Evolutionary conservation across 176 grass and related monocot species (phyloP).

Genomic region (Phyllostachys edulis): DNA sequence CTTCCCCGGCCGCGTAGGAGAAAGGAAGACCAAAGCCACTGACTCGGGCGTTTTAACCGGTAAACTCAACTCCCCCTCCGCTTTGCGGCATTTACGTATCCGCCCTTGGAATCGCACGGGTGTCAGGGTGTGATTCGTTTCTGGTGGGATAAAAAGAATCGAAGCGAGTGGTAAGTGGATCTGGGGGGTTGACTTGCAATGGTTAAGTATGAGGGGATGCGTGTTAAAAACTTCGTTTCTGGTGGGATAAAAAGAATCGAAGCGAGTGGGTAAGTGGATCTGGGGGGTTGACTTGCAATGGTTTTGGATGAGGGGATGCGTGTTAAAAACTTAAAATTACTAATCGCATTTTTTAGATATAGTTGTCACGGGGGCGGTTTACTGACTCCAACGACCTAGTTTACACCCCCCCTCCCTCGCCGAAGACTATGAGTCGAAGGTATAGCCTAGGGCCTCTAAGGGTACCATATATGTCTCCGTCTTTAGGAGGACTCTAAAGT

Average conservation of each 20-base stretch:
- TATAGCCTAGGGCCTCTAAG: no score
- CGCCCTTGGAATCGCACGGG: conserved; percentile 7
- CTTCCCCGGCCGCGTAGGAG: conserved; percentile 30
- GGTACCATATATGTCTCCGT: no score
- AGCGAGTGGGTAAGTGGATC: neutral
- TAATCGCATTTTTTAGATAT: neutral
- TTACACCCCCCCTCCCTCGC: no score
- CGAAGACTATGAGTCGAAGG: no score
- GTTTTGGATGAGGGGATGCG: neutral
- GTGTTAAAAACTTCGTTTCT: no score
- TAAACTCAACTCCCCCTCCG: neutral
- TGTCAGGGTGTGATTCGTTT: neutral
- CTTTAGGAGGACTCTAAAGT: no score
- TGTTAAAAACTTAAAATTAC: no score
- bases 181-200: neutral
- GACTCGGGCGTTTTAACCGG: conserved; percentile 49
- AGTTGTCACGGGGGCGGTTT: neutral
- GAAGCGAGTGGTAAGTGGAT: neutral
- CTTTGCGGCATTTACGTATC: conserved; percentile 47
- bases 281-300: neutral
- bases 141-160: neutral
- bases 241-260: neutral
- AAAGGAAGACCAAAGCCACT: conserved; percentile 30
- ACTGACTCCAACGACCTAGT: no score
- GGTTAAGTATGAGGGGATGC: neutral